A percentile compares a stretch with the other conserved stretches of the same genome.
These are phyloP conservation scores for Porphyrellus sp. DNA, from an alignment of 1,284 basidiomycete genomes.

Conservation along the genomic window DNA sequence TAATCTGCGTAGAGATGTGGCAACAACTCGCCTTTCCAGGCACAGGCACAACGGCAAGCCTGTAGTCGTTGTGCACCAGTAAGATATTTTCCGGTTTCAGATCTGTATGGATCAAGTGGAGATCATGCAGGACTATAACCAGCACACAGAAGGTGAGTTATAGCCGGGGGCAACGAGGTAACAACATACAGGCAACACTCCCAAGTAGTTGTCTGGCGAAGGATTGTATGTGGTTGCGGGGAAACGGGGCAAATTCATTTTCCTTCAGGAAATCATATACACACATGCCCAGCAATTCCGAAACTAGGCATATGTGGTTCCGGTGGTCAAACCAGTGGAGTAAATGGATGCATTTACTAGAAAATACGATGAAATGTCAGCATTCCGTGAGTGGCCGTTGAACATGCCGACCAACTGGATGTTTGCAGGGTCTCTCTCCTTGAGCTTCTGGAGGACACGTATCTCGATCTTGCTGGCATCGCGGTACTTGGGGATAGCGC, in stretches of 20 bases:
- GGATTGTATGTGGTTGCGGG: constrained; percentile 91
- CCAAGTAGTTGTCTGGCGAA: constrained; percentile 92
- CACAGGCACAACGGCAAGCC: constrained; percentile 52
- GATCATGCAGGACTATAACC: constrained; percentile 81
- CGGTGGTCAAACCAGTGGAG: constrained; percentile 94
- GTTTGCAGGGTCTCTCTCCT: constrained; percentile 88
- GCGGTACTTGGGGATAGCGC: constrained; percentile 94
- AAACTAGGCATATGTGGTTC: constrained; percentile 98
- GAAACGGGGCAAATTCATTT: constrained; percentile 96
- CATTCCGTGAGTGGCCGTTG: not conserved
- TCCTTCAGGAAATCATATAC: constrained; percentile 99
- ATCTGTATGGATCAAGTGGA: constrained; percentile 95
- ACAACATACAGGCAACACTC: constrained; percentile 86
- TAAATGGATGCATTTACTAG: constrained; percentile 96
- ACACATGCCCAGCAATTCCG: constrained; percentile 94
- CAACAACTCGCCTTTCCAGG: constrained; percentile 52
- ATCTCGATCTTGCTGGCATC: constrained; percentile 99
- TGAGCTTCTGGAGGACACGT: constrained; percentile 88
- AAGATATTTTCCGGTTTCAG: constrained; percentile 99
- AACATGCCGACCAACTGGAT: constrained; percentile 63
- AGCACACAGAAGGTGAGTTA: constrained; percentile 12
- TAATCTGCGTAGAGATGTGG: constrained; percentile 2
- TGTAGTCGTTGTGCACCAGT: constrained; percentile 83
- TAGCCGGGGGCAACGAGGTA: constrained; percentile 3
- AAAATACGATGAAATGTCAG: constrained; percentile 14